Conservation (phyloP, 1,284 basidiomycete genomes). For the Ceratobasidium sp. region DNA sequence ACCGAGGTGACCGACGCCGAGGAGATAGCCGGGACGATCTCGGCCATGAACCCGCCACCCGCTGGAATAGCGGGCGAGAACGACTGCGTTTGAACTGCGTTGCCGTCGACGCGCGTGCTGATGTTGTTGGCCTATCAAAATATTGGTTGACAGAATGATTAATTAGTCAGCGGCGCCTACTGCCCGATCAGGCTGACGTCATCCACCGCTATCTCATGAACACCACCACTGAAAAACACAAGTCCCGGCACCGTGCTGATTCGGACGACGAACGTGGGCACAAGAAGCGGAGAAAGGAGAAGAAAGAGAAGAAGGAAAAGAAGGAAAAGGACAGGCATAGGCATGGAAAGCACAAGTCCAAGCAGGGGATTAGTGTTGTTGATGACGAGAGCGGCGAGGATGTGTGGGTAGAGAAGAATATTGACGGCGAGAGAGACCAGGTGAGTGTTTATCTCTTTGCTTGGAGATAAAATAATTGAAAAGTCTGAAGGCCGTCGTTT, state of each 20-base stretch:
- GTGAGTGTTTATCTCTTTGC: slow-evolving; percentile 62
- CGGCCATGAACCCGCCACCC: neutral
- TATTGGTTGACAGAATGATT: too few species aligned
- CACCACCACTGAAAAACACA: slow-evolving; percentile 37
- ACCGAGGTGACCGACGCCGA: too few species aligned
- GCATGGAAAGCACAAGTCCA: slow-evolving; percentile 47
- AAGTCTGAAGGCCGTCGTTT: slow-evolving; percentile 68
- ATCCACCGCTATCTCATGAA: slow-evolving; percentile 24
- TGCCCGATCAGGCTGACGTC: slow-evolving; percentile 22
- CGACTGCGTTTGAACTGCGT: too few species aligned
- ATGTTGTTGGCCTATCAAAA: neutral
- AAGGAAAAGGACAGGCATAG: slow-evolving; percentile 57
- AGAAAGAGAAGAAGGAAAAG: slow-evolving; percentile 62
- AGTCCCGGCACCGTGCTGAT: slow-evolving; percentile 28
- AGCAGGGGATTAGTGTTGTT: slow-evolving; percentile 61
- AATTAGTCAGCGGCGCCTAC: slow-evolving; percentile 1
- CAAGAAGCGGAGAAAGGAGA: slow-evolving; percentile 51
- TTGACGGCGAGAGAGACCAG: slow-evolving; percentile 78
- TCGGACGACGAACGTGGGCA: slow-evolving; percentile 49
- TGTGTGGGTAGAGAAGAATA: slow-evolving; percentile 90
- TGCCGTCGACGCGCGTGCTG: slow-evolving; percentile 5
- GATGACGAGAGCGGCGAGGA: slow-evolving; percentile 78
- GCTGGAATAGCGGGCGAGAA: neutral
- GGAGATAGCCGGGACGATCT: neutral
- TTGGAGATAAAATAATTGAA: slow-evolving; percentile 4